Percentiles rank a stretch among this genome's conserved stretches.
phyloP scores from a whole-genome alignment of 2,329 filamentous ascomycete species.

The Phaeosphaeria sp. region DNA sequence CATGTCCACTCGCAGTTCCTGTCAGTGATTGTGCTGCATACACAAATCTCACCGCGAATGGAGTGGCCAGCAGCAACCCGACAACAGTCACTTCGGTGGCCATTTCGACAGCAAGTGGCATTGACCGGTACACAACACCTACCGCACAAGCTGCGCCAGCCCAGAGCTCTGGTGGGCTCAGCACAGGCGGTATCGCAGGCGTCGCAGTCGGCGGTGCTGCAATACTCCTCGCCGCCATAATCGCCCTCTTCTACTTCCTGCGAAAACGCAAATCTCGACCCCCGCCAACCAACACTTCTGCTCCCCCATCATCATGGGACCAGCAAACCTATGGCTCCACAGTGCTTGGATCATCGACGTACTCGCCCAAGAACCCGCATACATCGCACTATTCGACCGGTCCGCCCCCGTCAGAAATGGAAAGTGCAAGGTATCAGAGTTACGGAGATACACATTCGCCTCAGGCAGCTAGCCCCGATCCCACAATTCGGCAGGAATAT shows the following conservation, averaged over 20 bases:
- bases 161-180: background rate
- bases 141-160: background rate
- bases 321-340: background rate
- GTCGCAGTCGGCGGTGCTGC: conserved; percentile 3
- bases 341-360: background rate
- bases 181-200: conserved; percentile 3
- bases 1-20: conserved; percentile 4
- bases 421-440: background rate
- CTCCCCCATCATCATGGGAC: conserved; percentile 2
- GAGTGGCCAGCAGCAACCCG: background rate
- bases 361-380: conserved; percentile 3
- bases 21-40: conserved; percentile 5
- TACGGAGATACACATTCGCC: background rate
- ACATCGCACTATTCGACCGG: conserved; percentile 1
- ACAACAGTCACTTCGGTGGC: conserved; percentile 3
- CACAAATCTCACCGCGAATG: conserved; percentile 1
- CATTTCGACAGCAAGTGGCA: background rate
- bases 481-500: background rate
- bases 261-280: conserved; percentile 2
- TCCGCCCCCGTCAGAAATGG: conserved; percentile 3
- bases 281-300: background rate
- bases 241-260: conserved; percentile 6
- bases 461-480: background rate
- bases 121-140: background rate
- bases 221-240: conserved; percentile 4